phyloP scores from a whole-genome alignment of 768 basidiomycete species.

The Chalciporus pseudorubinellus region DNA sequence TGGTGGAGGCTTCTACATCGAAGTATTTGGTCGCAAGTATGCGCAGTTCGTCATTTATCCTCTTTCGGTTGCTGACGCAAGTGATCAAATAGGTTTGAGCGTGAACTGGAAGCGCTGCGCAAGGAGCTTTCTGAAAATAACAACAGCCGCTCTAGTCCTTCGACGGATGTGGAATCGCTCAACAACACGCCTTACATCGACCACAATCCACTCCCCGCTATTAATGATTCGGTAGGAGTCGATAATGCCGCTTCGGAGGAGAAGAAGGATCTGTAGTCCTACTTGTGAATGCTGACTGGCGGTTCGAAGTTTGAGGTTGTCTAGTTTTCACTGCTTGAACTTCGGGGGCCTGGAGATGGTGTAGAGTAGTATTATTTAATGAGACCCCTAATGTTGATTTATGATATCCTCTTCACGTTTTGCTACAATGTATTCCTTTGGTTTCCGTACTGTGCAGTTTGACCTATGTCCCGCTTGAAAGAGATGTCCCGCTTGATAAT shows the following conservation, averaged over 20 bases:
- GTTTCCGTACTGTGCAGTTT: background rate
- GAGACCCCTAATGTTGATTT: constrained; percentile 14
- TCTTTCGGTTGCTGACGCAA: constrained; percentile 3
- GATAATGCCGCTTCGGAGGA: constrained; percentile 13
- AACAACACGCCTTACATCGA: constrained; percentile 35
- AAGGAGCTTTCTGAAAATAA: constrained; percentile 81
- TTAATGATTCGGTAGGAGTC: constrained; percentile 15
- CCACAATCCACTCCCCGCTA: constrained; percentile 17
- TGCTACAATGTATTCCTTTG: constrained; percentile 10
- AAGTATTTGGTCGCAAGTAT: constrained; percentile 95
- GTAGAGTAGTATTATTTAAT: constrained; percentile 7
- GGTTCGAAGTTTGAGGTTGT: too few relatives aligned
- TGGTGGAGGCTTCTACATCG: constrained; percentile 93
- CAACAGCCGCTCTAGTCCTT: constrained; percentile 54
- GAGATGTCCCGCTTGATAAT: too few relatives aligned
- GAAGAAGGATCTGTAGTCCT: constrained; percentile 32
- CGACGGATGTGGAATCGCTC: constrained; percentile 42
- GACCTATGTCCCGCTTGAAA: too few relatives aligned
- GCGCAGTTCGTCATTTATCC: constrained; percentile 31
- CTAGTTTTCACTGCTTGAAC: too few relatives aligned
- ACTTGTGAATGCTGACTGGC: background rate
- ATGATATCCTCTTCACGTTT: constrained; percentile 13
- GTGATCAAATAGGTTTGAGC: constrained; percentile 67
- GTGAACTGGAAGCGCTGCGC: constrained; percentile 84
- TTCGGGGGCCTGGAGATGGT: too few relatives aligned